Base-by-base conservation (phyloP, 2,329 filamentous ascomycete species). In the Exophiala alcalophila region DNA sequence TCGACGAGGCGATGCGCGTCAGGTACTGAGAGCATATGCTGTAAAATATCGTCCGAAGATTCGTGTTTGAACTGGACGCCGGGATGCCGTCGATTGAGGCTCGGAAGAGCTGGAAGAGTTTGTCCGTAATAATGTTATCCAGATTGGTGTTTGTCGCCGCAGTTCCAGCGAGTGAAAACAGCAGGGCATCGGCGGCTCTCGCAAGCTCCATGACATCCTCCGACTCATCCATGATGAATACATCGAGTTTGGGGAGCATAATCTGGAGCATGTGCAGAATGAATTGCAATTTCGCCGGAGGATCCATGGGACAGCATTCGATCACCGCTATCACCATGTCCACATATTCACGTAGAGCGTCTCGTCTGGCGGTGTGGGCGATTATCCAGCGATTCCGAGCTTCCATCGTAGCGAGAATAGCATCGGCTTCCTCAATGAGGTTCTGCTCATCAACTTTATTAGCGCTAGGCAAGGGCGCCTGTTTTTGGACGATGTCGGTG, bases 71-170 rank as follows among this genome's bases (percentile, higher is more conserved):
- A 2, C 81, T 76, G 59, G 54, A 83, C 49, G 84, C 81, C 52
- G 83, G 80, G 40, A 94, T 84, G 4, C 88, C 87, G 55, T 83
- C 78, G 10, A 96, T 72, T 49, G 86, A 90, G 26, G 88, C 79
- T 50, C 94, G 86, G 72, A 98, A 96, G 3, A 97, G 77, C 59
- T 95, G 85, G 60, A 89, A 90, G 0, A 97, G 74, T 59, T 92
- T 87, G 61, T 97, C 91, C 60, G 88, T 86, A 23, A 92, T 81
- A 18, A 91, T 74, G 61, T 88, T 87, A 24, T 83, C 73, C 39
- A 69, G 70, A 32, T 50, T 26, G 61, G 61, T 20, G 61, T 60
- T 15, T 65, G 51, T 20, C 54, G 57, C n/a, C 55, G 50, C 5
- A 40, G 49, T 59, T 25, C 43, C 53, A 6, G 58, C 57, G 5